Conservation (phyloP, 768 basidiomycete species). For the Lentinus brumalis region DNA sequence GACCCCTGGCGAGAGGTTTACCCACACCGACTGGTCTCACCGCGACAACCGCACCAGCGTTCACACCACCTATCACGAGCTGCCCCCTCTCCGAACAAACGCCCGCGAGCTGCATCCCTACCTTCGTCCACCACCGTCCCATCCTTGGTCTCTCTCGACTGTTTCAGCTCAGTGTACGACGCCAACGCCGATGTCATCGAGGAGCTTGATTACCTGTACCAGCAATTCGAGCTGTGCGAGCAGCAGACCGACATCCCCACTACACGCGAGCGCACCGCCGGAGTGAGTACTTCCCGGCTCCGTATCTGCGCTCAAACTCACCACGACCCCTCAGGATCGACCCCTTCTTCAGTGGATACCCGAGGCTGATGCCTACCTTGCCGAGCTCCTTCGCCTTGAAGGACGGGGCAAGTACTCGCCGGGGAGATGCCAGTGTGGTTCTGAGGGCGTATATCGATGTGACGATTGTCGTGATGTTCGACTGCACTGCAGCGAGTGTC, state of each 20-base stretch:
- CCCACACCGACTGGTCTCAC: no score
- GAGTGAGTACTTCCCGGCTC: not conserved
- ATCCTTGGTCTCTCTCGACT: not conserved
- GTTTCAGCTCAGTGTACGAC: not conserved
- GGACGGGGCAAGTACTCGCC: not conserved
- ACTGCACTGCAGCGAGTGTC: not conserved
- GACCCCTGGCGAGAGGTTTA: no score
- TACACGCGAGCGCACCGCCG: not conserved
- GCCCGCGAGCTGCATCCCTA: no score
- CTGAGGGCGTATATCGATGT: not conserved
- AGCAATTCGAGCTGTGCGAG: no score
- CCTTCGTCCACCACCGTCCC: no score
- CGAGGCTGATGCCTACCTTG: not conserved
- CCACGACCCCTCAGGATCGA: not conserved
- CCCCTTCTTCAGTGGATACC: conserved; percentile 2
- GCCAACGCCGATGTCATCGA: not conserved
- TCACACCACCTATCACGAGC: no score
- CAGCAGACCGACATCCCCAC: no score
- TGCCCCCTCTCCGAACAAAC: no score
- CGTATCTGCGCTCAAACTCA: not conserved
- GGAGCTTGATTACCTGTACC: not conserved
- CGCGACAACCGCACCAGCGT: no score
- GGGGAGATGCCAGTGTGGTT: not conserved
- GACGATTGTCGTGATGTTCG: not conserved
- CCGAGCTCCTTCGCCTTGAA: conserved; percentile 8